Percentiles rank a stretch among this genome's conserved stretches.
Evolutionary conservation across 805 yeast genomes (phyloP).

Genomic region (Metschnikowia proteae): DNA sequence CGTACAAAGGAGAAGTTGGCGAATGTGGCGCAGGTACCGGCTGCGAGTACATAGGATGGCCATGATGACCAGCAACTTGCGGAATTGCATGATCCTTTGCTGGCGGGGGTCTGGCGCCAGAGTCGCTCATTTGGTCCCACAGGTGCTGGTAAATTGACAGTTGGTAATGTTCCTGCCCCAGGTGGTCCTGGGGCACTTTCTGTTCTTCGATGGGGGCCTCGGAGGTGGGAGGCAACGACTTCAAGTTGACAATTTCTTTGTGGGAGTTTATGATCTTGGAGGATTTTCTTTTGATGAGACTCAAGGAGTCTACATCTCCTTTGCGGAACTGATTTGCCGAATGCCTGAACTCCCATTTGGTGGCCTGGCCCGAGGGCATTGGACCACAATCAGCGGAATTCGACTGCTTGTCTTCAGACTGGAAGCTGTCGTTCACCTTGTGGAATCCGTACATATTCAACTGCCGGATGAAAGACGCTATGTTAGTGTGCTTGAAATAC

Average conservation of each 20-base stretch:
- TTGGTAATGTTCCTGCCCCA: conserved; percentile 17
- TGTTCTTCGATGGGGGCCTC: conserved; percentile 10
- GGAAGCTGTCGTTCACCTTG: conserved; percentile 40
- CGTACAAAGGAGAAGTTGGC: conserved; percentile 12
- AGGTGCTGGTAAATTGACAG: conserved; percentile 18
- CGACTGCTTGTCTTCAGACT: conserved; percentile 19
- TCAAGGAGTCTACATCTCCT: conserved; percentile 72
- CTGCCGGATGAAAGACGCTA: conserved; percentile 42
- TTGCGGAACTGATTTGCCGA: conserved; percentile 72
- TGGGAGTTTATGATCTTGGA: conserved; percentile 35
- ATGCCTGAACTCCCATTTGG: conserved; percentile 85
- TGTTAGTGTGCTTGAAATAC: conserved; percentile 49
- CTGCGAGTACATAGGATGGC: conserved; percentile 10
- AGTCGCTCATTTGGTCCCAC: conserved; percentile 17
- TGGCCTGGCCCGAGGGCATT: conserved; percentile 23
- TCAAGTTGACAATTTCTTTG: conserved; percentile 37
- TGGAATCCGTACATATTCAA: conserved; percentile 46
- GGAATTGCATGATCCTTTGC: conserved; percentile 3
- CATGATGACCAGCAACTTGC: conserved; percentile 9
- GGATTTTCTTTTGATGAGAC: conserved; percentile 76
- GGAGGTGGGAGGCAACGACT: conserved; percentile 29
- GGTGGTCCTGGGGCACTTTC: conserved; percentile 2
- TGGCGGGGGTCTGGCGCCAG: not conserved
- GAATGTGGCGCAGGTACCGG: conserved; percentile 13
- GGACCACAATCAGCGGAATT: conserved; percentile 7